Evolutionary conservation across 179 eudicot species (phyloP).

Genomic region (Gypsophila paniculata): DNA sequence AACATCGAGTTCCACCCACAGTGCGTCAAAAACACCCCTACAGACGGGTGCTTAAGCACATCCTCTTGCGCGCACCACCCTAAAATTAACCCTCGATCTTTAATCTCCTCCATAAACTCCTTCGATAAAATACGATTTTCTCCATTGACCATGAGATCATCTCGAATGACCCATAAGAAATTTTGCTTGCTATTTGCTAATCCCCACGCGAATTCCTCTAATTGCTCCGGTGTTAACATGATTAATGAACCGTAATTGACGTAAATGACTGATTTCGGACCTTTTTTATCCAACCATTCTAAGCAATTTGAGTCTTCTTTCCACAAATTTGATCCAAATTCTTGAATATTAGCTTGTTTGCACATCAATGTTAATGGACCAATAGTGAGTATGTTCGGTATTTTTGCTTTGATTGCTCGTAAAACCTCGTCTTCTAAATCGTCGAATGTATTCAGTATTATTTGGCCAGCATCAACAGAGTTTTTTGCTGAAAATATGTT

Average conservation of each 20-base stretch:
- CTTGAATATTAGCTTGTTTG: not conserved
- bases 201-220: slow-evolving; percentile 56
- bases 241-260: slow-evolving; percentile 48
- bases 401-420: slow-evolving; percentile 12
- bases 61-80: slow-evolving; percentile 48
- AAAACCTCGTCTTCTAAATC: slow-evolving; percentile 9
- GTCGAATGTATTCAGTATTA: slow-evolving; percentile 21
- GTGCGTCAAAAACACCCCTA: slow-evolving; percentile 49
- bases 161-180: slow-evolving; percentile 47
- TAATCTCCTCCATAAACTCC: slow-evolving; percentile 31
- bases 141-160: slow-evolving; percentile 29
- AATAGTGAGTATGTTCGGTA: slow-evolving; percentile 5
- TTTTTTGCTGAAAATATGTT: not conserved
- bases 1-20: slow-evolving; percentile 38
- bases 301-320: slow-evolving; percentile 38
- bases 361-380: slow-evolving; percentile 23
- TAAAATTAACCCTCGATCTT: slow-evolving; percentile 30
- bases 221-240: slow-evolving; percentile 28
- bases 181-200: slow-evolving; percentile 42
- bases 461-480: not conserved
- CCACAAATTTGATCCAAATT: slow-evolving; percentile 27
- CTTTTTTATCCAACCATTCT: slow-evolving; percentile 39
- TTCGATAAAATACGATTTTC: not conserved
- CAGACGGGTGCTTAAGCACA: slow-evolving; percentile 39
- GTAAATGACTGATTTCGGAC: slow-evolving; percentile 40